Evolutionary conservation across 345 rosid genomes (phyloP), one percentile per base, ranked within the genome.

Genomic region (Mallotus nudiflorus): DNA sequence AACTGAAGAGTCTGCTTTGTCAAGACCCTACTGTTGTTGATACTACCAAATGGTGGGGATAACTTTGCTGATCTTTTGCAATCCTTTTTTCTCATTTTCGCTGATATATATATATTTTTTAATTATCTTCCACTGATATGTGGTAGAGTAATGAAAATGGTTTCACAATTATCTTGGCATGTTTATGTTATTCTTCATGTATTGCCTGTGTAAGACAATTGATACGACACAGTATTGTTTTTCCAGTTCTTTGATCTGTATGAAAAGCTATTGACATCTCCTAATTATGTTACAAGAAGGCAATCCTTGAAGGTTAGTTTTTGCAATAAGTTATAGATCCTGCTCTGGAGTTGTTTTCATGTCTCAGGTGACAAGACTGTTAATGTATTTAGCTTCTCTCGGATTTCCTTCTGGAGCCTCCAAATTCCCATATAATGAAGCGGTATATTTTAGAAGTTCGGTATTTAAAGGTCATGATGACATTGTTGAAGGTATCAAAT

Each of bases 201-300:
- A 19, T 24, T n/a, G 15, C 64, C 19, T 54, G 19, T 31, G 9
- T 42, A 35, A 72, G 35, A 44, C 50, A 14, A 40, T 71, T 73
- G 73, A 78, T 60, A 72, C 85, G 73, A 75, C 42, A 11, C 71
- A 60, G 25, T 39, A 18, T 42, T 63, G n/a, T 68, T 83, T 57
- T 84, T 85, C 74, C 95, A 91, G 97, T 95, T 95, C 88, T 95
- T 95, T 85, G 91, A 84, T 52, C 49, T 85, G 12, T 95, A 91
- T 59, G 97, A 87, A 78, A 90, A 83, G 64, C 96, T 95, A 44
- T 77, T 95, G 85, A 89, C 80, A 42, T 95, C 99, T 73, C 73
- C 93, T 33, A 95, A 91, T 75, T 95, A 95, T 68, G 99, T 95
- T 78, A 95, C 99, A 18, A 91, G 95, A 81, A 84, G 99, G 83